These are phyloP conservation scores for Lumnitzera racemosa DNA, from an alignment of 345 rosid species.

Conservation along the genomic window DNA sequence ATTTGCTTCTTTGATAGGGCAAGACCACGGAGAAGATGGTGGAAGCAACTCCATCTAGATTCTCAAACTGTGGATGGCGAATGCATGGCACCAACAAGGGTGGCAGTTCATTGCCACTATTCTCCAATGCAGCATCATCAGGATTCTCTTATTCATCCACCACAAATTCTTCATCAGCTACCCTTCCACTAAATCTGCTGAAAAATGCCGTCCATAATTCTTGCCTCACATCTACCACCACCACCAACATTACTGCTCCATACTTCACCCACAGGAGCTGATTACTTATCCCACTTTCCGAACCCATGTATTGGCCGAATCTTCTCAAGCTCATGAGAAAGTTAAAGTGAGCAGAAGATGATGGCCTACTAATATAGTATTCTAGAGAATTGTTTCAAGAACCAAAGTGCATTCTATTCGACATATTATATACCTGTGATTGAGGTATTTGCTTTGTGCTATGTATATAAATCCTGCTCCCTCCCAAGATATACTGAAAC, in stretches of 20 bases:
- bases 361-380: no score
- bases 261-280: constrained; percentile 2
- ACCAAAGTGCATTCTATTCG: no score
- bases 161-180: constrained; percentile 34
- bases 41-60: constrained; percentile 15
- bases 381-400: no score
- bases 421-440: no score
- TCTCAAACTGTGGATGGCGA: constrained; percentile 33
- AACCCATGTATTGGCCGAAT: no score
- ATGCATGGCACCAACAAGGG: constrained; percentile 14
- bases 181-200: constrained; percentile 9
- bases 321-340: no score
- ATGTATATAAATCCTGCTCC: no score
- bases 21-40: constrained; percentile 33
- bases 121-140: constrained; percentile 95
- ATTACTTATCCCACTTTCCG: neutral
- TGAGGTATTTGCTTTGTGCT: no score
- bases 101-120: constrained; percentile 24
- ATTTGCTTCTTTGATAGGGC: constrained; percentile 20
- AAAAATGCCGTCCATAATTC: constrained; percentile 11
- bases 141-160: constrained; percentile 68
- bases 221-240: neutral
- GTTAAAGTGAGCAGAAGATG: no score
- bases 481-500: no score
- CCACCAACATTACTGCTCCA: neutral